phyloP scores from a whole-genome alignment of 148 eudicot genomes.

The Spergularia marina region DNA sequence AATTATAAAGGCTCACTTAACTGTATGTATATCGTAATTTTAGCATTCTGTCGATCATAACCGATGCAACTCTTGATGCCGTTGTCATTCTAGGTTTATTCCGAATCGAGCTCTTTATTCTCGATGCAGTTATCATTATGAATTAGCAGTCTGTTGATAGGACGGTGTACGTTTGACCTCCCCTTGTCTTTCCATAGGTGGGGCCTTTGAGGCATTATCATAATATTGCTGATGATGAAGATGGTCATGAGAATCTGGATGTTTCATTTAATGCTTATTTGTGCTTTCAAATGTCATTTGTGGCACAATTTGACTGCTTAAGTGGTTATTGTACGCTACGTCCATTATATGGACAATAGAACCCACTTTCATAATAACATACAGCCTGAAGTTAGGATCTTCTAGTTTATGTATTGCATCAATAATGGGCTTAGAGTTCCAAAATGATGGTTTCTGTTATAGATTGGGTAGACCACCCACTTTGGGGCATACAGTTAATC shows the following conservation, averaged over 20 bases:
- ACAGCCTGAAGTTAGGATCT: neutral
- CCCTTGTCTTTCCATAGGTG: too few species aligned
- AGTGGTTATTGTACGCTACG: neutral
- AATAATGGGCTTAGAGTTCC: neutral
- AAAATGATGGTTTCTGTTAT: neutral
- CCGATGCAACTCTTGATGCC: too few species aligned
- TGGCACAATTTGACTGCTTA: neutral
- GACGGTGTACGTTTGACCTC: too few species aligned
- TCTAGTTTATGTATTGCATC: conserved; percentile 4
- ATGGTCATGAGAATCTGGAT: neutral
- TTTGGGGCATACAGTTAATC: too few species aligned
- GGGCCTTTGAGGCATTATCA: too few species aligned
- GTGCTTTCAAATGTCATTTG: neutral
- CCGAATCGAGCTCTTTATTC: too few species aligned
- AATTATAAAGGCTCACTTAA: too few species aligned
- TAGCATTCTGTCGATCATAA: too few species aligned
- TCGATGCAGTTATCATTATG: too few species aligned
- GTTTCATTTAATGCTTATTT: neutral
- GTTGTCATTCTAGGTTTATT: too few species aligned
- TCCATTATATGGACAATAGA: neutral
- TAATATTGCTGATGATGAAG: neutral
- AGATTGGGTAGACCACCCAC: neutral
- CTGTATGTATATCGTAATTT: too few species aligned
- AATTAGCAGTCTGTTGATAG: too few species aligned
- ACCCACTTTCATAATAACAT: neutral